A percentile compares a stretch with the other conserved stretches of the same genome.
Conservation (phyloP, 805 yeast species). For the Candida mattraensis region DNA sequence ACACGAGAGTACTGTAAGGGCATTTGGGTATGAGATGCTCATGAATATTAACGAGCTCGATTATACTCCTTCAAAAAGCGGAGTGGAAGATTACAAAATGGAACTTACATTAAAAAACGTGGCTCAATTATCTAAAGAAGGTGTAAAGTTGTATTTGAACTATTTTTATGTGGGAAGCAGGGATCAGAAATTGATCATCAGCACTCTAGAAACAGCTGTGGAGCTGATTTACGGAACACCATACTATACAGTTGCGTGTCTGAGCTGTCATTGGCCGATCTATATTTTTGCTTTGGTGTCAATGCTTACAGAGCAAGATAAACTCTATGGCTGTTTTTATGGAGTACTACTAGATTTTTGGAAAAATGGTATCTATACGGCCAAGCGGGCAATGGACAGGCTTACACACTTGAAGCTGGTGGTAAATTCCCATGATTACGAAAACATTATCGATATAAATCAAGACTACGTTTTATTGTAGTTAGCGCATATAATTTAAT, state of each 20-base stretch:
- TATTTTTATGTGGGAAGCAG: slow-evolving; percentile 3
- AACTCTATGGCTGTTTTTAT: slow-evolving; percentile 1
- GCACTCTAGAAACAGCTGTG: not conserved
- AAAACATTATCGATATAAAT: too few relatives aligned
- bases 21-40: slow-evolving; percentile 5
- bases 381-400: too few relatives aligned
- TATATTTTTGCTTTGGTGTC: slow-evolving; percentile 1
- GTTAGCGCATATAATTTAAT: too few relatives aligned
- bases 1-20: not conserved
- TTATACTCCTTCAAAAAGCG: not conserved
- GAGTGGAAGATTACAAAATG: slow-evolving; percentile 4
- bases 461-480: too few relatives aligned
- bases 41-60: not conserved
- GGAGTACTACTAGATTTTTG: too few relatives aligned
- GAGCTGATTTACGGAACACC: slow-evolving; percentile 2
- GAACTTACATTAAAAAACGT: slow-evolving; percentile 3
- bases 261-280: slow-evolving; percentile 3
- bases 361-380: too few relatives aligned
- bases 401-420: too few relatives aligned
- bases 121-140: not conserved
- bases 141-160: slow-evolving; percentile 1
- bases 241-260: slow-evolving; percentile 1
- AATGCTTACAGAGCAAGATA: not conserved
- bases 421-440: too few relatives aligned
- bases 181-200: not conserved